A percentile compares a stretch with the other conserved stretches of the same genome.
These are phyloP conservation scores for Cladophialophora yegresii DNA, from an alignment of 2,329 filamentous ascomycete genomes.

Conservation along the genomic window DNA sequence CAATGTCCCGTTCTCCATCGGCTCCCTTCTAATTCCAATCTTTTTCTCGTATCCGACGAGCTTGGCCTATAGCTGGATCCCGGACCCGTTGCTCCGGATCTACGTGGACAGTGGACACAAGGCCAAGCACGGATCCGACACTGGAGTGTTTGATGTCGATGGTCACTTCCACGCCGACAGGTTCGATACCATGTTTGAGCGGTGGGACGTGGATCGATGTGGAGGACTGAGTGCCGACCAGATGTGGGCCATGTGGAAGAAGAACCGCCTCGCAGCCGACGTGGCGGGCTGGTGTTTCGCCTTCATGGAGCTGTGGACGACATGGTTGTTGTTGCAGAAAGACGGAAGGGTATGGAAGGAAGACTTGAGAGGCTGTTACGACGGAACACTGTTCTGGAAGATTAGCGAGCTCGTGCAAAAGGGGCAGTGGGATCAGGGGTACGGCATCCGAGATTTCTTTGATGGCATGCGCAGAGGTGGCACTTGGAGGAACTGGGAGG, in stretches of 20 bases:
- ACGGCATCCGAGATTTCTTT: slow-evolving; percentile 29
- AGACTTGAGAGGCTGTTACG: slow-evolving; percentile 38
- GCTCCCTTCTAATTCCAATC: slow-evolving; percentile 45
- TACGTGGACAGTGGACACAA: slow-evolving; percentile 47
- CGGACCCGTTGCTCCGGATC: slow-evolving; percentile 50
- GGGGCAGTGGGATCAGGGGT: slow-evolving; percentile 26
- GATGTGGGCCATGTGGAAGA: slow-evolving; percentile 44
- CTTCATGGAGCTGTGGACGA: slow-evolving; percentile 38
- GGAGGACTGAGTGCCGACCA: slow-evolving; percentile 47
- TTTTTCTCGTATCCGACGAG: slow-evolving; percentile 52
- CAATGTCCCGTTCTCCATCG: slow-evolving; percentile 41
- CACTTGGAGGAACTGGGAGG: slow-evolving; percentile 32
- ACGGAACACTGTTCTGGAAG: slow-evolving; percentile 36
- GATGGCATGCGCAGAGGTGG: slow-evolving; percentile 20
- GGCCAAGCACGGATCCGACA: slow-evolving; percentile 50
- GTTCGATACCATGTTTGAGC: slow-evolving; percentile 54
- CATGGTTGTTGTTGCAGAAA: slow-evolving; percentile 38
- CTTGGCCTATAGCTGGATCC: slow-evolving; percentile 43
- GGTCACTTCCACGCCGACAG: slow-evolving; percentile 51
- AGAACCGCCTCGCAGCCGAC: slow-evolving; percentile 49
- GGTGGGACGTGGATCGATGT: slow-evolving; percentile 47
- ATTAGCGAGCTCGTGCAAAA: slow-evolving; percentile 21
- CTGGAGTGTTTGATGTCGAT: slow-evolving; percentile 49
- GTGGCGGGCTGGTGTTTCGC: slow-evolving; percentile 48
- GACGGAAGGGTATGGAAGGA: slow-evolving; percentile 40